Percentiles rank a stretch among this genome's conserved stretches.
phyloP scores from a whole-genome alignment of 441 rosid genomes.

The Bruguiera hainesii region DNA sequence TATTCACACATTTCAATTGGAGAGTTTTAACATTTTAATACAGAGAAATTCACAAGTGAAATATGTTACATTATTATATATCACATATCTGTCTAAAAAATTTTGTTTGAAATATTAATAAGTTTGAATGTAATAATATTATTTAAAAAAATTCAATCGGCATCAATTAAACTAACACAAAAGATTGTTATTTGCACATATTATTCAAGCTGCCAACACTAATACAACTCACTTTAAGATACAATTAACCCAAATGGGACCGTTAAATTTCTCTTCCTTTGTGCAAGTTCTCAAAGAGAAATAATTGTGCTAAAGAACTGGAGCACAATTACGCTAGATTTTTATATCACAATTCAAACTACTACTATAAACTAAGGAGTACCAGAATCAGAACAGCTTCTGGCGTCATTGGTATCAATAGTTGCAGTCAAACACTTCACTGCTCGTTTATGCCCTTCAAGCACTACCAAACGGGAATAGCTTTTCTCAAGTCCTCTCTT shows the following conservation, averaged over 20 bases:
- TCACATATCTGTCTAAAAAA: no score
- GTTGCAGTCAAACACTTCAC: constrained; percentile 79
- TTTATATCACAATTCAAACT: constrained; percentile 56
- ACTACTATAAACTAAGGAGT: constrained; percentile 50
- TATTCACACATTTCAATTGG: no score
- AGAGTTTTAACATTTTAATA: no score
- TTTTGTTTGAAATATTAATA: no score
- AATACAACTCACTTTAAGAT: no score
- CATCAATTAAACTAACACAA: no score
- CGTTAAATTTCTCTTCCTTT: not conserved
- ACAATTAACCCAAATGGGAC: not conserved
- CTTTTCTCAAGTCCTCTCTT: constrained; percentile 36
- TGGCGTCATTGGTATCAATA: constrained; percentile 21
- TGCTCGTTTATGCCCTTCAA: constrained; percentile 79
- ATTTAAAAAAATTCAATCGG: no score
- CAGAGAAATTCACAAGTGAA: no score
- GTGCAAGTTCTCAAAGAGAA: not conserved
- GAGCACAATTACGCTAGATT: constrained; percentile 43
- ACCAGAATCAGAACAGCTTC: not conserved
- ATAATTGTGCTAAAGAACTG: not conserved
- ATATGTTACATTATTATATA: no score
- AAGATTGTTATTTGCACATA: no score
- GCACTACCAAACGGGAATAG: constrained; percentile 51
- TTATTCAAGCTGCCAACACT: no score
- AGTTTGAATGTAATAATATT: no score